These are phyloP conservation scores for Pseudocercospora crystallina DNA, from an alignment of 2,329 filamentous ascomycete species.

Conservation along the genomic window DNA sequence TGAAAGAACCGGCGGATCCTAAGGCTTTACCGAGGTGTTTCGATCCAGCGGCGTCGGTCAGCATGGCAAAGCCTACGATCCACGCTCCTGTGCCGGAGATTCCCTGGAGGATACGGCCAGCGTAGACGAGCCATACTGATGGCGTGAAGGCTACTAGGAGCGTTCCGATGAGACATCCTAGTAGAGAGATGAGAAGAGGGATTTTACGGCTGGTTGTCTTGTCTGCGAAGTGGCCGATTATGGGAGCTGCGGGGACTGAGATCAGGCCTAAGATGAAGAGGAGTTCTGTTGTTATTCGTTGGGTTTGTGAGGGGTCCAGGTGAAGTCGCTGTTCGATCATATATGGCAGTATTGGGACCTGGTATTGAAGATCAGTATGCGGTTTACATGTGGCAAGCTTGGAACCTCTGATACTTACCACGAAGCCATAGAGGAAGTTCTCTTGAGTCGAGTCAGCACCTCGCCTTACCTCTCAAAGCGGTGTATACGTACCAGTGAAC, in stretches of 20 bases:
- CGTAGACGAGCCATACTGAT: conserved; percentile 14
- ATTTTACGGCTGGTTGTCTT: conserved; percentile 15
- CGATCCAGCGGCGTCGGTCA: conserved; percentile 16
- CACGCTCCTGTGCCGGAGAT: conserved; percentile 17
- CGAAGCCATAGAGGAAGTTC: conserved; percentile 23
- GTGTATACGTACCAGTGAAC: conserved; percentile 16
- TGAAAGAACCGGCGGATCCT: conserved; percentile 14
- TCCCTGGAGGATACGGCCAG: conserved; percentile 18
- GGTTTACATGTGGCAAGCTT: no score
- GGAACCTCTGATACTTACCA: background rate
- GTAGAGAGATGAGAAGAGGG: conserved; percentile 16
- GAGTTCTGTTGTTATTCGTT: conserved; percentile 15
- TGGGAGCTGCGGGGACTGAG: conserved; percentile 36
- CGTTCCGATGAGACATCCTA: conserved; percentile 17
- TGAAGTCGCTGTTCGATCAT: conserved; percentile 20
- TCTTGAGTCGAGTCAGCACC: conserved; percentile 10
- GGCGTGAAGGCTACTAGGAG: conserved; percentile 12
- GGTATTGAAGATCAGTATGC: no score
- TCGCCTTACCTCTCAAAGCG: background rate
- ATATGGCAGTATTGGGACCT: conserved; percentile 20
- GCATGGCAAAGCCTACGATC: conserved; percentile 21
- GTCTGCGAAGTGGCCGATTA: conserved; percentile 22
- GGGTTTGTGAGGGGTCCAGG: conserved; percentile 14
- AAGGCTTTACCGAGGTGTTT: conserved; percentile 19
- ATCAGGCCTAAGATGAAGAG: conserved; percentile 43